phyloP scores from a whole-genome alignment of 2,329 filamentous ascomycete species.

The Aspergillus luchuensis region DNA sequence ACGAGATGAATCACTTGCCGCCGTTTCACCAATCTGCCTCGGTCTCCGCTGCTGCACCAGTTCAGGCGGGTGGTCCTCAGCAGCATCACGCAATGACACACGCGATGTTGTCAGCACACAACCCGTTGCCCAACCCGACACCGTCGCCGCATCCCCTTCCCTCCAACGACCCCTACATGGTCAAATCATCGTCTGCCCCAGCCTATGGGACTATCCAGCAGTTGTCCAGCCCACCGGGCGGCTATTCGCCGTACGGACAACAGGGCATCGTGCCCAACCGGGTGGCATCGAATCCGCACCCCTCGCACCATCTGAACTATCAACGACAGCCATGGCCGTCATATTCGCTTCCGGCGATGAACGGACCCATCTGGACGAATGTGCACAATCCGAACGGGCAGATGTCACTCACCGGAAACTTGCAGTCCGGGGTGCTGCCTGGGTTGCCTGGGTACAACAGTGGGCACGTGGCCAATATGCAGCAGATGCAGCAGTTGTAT shows the following conservation, averaged over 20 bases:
- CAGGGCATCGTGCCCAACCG: conserved; percentile 47
- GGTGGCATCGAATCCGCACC: conserved; percentile 44
- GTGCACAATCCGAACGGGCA: conserved; percentile 72
- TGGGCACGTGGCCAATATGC: conserved; percentile 59
- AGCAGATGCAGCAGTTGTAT: conserved; percentile 64
- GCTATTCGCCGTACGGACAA: conserved; percentile 43
- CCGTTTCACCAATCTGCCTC: conserved; percentile 63
- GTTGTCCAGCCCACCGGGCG: conserved; percentile 53
- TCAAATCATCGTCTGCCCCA: conserved; percentile 56
- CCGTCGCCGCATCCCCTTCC: conserved; percentile 55
- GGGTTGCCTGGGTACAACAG: conserved; percentile 54
- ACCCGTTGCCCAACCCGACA: conserved; percentile 29
- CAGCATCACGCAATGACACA: conserved; percentile 50
- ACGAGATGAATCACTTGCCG: conserved; percentile 64
- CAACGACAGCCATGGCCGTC: conserved; percentile 50
- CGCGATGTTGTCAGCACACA: conserved; percentile 53
- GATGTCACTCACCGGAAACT: conserved; percentile 68
- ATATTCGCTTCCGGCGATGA: conserved; percentile 64
- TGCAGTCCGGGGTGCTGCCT: conserved; percentile 59
- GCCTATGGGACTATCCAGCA: conserved; percentile 44
- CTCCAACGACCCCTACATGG: conserved; percentile 61
- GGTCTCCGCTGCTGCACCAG: conserved; percentile 53
- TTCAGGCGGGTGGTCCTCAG: conserved; percentile 24
- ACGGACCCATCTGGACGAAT: conserved; percentile 74
- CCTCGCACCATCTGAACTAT: conserved; percentile 36